These are phyloP conservation scores for Trichoderma lentiforme DNA, from an alignment of 2,329 filamentous ascomycete genomes.

Conservation along the genomic window DNA sequence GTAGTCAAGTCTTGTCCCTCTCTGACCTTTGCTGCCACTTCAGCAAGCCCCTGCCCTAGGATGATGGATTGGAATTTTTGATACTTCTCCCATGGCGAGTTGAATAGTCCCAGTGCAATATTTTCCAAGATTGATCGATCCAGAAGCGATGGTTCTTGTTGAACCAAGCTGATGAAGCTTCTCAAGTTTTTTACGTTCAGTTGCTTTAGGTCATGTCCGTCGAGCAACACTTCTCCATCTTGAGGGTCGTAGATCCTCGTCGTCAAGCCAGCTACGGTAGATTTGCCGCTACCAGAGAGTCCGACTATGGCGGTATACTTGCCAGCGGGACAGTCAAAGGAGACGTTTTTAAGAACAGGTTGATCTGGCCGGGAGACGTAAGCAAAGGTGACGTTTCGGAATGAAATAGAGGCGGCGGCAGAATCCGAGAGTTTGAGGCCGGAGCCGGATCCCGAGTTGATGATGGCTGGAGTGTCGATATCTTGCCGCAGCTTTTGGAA, in stretches of 20 bases:
- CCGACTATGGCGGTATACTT: conserved; percentile 57
- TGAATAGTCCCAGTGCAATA: conserved; percentile 48
- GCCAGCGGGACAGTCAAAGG: conserved; percentile 46
- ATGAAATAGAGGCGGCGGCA: conserved; percentile 37
- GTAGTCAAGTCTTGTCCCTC: conserved; percentile 46
- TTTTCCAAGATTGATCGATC: conserved; percentile 49
- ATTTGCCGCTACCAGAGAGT: conserved; percentile 56
- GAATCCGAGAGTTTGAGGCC: conserved; percentile 43
- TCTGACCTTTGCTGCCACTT: conserved; percentile 51
- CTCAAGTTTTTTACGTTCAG: conserved; percentile 46
- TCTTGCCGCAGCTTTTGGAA: conserved; percentile 57
- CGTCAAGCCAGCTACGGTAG: conserved; percentile 52
- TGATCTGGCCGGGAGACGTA: conserved; percentile 44
- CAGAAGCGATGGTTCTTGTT: conserved; percentile 45
- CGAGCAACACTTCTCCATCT: conserved; percentile 45
- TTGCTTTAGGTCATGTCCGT: conserved; percentile 45
- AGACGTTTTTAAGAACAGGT: conserved; percentile 41
- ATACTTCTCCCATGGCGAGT: conserved; percentile 40
- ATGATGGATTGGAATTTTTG: conserved; percentile 43
- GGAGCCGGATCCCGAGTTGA: conserved; percentile 40
- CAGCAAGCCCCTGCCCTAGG: conserved; percentile 45
- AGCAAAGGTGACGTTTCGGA: conserved; percentile 43
- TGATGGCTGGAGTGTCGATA: conserved; percentile 49
- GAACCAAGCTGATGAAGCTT: conserved; percentile 43
- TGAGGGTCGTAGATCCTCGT: conserved; percentile 57